Evolutionary conservation across 805 yeast species (phyloP), one percentile per base, ranked within the genome.

Genomic region (Lachancea nothofagi): DNA sequence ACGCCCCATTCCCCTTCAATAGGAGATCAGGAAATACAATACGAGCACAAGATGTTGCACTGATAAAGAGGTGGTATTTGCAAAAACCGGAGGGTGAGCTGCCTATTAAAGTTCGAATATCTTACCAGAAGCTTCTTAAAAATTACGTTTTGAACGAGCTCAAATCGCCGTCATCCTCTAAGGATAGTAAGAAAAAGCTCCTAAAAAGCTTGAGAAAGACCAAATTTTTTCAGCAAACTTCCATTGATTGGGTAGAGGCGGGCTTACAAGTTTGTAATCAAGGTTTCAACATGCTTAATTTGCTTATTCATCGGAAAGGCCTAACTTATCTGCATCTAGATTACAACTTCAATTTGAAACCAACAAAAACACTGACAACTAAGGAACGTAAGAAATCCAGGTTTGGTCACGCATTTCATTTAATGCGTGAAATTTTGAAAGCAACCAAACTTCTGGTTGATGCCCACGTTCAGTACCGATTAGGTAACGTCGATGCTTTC

Each of bases 161-260:
- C 21, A 85, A 79, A 24, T 69, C 67, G 17, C 56, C 59, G 12
- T 62, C 61, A 18, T 63, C 67, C 2, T 64, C 69, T 2, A 65
- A 67, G 23, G 71, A 64, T 32, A 70, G 71, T 36, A 82, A 78
- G 49, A 70, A 74, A 5, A 72, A 75, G 28, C 64, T 93, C 10
- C 57, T 93, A 20, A 77, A 76, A 45, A 71, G 78, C 22, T 70
- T 93, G 48, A 77, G 78, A 42, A 70, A 73, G 33, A 93, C 98
- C 0, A 89, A 86, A 54, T 93, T 77, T 59, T 93, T 93, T 62
- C 95, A 87, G 55, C 81, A 84, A 51, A 90, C 98, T 0, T 73
- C 89, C 0, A 80, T 93, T 36, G 98, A 93, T 61, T 93, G 99
- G 99, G 93, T 90, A 2, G 99, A 93, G 60, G 98, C 97, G 1